These are phyloP conservation scores for Ganoderma sinense DNA, from an alignment of 1,284 basidiomycete genomes.

Conservation along the genomic window DNA sequence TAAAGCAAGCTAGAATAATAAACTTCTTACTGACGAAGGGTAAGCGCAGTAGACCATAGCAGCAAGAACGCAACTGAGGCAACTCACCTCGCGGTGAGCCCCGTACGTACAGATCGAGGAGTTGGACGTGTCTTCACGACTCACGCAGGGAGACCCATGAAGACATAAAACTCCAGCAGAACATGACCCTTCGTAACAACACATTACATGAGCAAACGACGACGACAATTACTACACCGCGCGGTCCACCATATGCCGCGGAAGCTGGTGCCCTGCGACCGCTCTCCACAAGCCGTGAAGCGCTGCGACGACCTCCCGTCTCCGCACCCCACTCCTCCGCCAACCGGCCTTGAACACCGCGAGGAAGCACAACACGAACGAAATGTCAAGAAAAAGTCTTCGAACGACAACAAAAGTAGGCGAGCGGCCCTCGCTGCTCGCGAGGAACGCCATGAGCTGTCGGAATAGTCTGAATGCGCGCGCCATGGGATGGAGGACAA, in stretches of 20 bases:
- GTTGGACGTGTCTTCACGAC: neutral
- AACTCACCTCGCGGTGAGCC: neutral
- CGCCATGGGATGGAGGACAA: conserved; percentile 69
- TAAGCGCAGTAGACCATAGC: neutral
- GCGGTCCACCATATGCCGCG: conserved; percentile 57
- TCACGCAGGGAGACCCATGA: neutral
- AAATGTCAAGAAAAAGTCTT: conserved; percentile 76
- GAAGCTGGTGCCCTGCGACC: conserved; percentile 62
- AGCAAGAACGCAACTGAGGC: neutral
- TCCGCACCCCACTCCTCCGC: conserved; percentile 71
- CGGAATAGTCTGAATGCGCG: conserved; percentile 55
- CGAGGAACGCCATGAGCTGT: conserved; percentile 61
- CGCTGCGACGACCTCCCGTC: conserved; percentile 70
- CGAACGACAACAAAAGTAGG: conserved; percentile 72
- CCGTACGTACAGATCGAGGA: neutral
- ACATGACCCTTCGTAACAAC: neutral
- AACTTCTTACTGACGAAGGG: neutral
- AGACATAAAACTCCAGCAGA: neutral
- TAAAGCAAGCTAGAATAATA: too few relatives aligned
- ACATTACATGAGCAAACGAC: neutral
- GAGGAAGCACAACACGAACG: conserved; percentile 70
- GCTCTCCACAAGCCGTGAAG: conserved; percentile 73
- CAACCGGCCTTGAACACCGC: conserved; percentile 63
- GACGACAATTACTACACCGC: conserved; percentile 35
- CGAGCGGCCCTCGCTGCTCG: conserved; percentile 61